Evolutionary conservation across 352 stramenopile species (phyloP).

Genomic region (Lagenidium giganteum): DNA sequence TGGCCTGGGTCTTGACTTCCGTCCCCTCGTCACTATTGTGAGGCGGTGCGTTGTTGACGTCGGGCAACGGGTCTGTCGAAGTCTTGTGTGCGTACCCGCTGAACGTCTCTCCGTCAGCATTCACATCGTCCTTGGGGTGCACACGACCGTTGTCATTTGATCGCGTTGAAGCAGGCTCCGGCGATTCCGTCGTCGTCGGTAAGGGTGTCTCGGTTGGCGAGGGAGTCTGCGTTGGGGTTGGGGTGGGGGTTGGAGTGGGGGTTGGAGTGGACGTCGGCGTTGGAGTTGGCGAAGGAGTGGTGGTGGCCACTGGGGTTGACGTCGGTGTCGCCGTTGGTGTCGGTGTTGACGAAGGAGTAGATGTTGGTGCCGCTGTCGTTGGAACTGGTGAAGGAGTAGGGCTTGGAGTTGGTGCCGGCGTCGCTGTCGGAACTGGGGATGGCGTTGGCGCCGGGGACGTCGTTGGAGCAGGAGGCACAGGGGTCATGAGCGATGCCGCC

Average conservation of each 20-base stretch:
- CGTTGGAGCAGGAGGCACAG: conserved; percentile 1
- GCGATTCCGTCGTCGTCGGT: no score
- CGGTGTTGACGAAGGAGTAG: not conserved
- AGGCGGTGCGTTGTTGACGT: not conserved
- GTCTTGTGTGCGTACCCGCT: no score
- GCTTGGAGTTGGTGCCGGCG: not conserved
- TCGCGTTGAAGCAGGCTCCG: conserved; percentile 4
- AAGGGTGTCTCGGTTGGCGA: not conserved
- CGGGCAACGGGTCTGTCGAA: not conserved
- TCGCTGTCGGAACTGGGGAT: not conserved
- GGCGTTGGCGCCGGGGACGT: not conserved
- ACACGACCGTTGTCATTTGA: not conserved
- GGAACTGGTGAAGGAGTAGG: conserved; percentile 1
- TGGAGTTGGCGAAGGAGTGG: conserved; percentile 7
- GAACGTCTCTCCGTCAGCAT: conserved; percentile 1
- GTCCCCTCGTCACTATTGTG: no score
- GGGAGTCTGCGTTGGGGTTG: not conserved
- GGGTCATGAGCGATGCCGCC: conserved; percentile 1
- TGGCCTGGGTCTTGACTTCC: conserved; percentile 1
- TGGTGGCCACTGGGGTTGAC: not conserved
- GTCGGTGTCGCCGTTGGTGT: not conserved
- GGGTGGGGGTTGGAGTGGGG: conserved; percentile 6
- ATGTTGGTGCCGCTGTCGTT: no score
- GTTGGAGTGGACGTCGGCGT: conserved; percentile 1
- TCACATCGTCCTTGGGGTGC: not conserved